A percentile compares a stretch with the other conserved stretches of the same genome.
These are phyloP conservation scores for Penicillium mononematosum DNA, from an alignment of 495 filamentous ascomycete species.

Conservation along the genomic window DNA sequence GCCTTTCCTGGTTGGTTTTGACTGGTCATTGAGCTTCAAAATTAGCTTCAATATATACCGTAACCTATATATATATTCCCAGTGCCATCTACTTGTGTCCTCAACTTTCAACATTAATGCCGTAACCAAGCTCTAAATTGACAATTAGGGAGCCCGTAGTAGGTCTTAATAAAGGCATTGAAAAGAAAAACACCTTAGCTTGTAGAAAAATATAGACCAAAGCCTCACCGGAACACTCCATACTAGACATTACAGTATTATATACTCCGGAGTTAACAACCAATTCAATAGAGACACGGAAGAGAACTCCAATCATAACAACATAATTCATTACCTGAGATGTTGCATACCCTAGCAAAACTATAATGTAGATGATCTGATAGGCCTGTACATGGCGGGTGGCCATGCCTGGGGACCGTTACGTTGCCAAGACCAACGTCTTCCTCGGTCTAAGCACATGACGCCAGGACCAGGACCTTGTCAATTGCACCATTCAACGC, in stretches of 20 bases:
- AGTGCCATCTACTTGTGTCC: too few species aligned
- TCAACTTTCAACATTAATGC: neutral
- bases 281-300: neutral
- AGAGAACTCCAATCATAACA: neutral
- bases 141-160: neutral
- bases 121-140: neutral
- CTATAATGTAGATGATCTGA: neutral
- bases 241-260: neutral
- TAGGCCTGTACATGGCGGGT: neutral
- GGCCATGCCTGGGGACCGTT: neutral
- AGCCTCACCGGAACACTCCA: neutral
- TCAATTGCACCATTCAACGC: conserved; percentile 8
- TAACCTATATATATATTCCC: neutral
- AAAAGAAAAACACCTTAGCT: neutral
- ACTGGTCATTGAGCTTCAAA: neutral
- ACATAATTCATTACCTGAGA: neutral
- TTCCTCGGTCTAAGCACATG: conserved; percentile 22
- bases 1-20: neutral
- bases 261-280: neutral
- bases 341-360: neutral
- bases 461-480: conserved; percentile 12
- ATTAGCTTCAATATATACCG: neutral
- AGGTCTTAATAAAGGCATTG: neutral
- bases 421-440: conserved; percentile 6
- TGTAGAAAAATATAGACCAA: neutral